phyloP scores from a whole-genome alignment of 2,329 filamentous ascomycete species.

The Hortaea werneckii region DNA sequence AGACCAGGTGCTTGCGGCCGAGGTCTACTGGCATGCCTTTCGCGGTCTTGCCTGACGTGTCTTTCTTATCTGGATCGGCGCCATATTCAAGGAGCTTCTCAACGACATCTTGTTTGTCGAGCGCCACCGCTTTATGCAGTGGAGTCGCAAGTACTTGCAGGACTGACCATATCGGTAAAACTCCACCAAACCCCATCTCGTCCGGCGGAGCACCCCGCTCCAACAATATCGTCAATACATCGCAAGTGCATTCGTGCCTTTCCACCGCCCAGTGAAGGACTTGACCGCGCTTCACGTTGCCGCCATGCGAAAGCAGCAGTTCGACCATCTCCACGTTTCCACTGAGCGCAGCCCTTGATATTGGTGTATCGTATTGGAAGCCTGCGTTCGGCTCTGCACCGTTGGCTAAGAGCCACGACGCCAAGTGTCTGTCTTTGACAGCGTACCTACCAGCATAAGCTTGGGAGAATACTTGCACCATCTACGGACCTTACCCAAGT shows the following conservation, averaged over 20 bases:
- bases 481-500: background rate
- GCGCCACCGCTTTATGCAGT: slow-evolving; percentile 1
- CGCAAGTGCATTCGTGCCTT: background rate
- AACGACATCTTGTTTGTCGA: background rate
- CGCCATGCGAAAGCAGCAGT: slow-evolving; percentile 1
- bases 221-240: slow-evolving; percentile 1
- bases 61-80: slow-evolving; percentile 1
- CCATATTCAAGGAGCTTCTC: slow-evolving; percentile 1
- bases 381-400: background rate
- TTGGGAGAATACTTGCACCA: too few species aligned
- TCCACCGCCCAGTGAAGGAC: slow-evolving; percentile 1
- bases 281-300: slow-evolving; percentile 1
- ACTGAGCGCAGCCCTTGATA: background rate
- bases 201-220: slow-evolving; percentile 2
- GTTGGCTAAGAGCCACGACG: background rate
- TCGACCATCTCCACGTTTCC: background rate
- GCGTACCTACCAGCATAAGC: background rate
- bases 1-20: background rate
- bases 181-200: background rate
- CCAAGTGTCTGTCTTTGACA: background rate
- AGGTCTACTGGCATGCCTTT: background rate
- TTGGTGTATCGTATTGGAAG: background rate
- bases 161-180: background rate
- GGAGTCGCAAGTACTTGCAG: slow-evolving; percentile 1
- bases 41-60: background rate